phyloP scores from a whole-genome alignment of 257 asterid species.

The Penstemon newberryi region DNA sequence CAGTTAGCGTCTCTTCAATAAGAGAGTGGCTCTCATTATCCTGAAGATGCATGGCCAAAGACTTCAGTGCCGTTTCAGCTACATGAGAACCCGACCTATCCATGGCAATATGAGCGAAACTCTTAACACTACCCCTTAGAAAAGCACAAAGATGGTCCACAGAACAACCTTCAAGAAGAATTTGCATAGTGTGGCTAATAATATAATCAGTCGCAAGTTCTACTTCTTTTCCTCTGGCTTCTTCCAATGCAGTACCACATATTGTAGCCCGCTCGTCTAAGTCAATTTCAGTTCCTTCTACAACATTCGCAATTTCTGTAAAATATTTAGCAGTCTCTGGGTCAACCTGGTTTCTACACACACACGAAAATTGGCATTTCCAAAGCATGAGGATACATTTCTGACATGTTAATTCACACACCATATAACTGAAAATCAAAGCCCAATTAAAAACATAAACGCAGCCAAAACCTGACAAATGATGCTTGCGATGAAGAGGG shows the following conservation, averaged over 20 bases:
- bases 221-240: conserved; percentile 86
- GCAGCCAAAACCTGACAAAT: conserved; percentile 53
- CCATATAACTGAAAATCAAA: conserved; percentile 8
- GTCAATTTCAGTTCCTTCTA: conserved; percentile 77
- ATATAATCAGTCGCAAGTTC: conserved; percentile 93
- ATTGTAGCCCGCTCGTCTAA: conserved; percentile 68
- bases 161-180: conserved; percentile 81
- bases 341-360: conserved; percentile 67
- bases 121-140: conserved; percentile 52
- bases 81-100: conserved; percentile 98
- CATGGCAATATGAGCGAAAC: conserved; percentile 62
- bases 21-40: conserved; percentile 55
- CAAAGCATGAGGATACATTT: background rate
- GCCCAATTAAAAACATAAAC: conserved; percentile 15
- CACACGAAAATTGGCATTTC: background rate
- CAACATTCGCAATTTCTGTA: conserved; percentile 73
- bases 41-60: conserved; percentile 74
- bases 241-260: conserved; percentile 90
- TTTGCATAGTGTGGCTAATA: conserved; percentile 87
- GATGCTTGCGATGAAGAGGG: conserved; percentile 40
- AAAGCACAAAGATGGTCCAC: conserved; percentile 74
- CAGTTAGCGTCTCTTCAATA: conserved; percentile 56
- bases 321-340: conserved; percentile 87
- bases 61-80: conserved; percentile 86
- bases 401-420: background rate